Percentiles rank a stretch among this genome's conserved stretches.
These are phyloP conservation scores for Trametes hirsuta DNA, from an alignment of 1,284 basidiomycete species.

Conservation along the genomic window DNA sequence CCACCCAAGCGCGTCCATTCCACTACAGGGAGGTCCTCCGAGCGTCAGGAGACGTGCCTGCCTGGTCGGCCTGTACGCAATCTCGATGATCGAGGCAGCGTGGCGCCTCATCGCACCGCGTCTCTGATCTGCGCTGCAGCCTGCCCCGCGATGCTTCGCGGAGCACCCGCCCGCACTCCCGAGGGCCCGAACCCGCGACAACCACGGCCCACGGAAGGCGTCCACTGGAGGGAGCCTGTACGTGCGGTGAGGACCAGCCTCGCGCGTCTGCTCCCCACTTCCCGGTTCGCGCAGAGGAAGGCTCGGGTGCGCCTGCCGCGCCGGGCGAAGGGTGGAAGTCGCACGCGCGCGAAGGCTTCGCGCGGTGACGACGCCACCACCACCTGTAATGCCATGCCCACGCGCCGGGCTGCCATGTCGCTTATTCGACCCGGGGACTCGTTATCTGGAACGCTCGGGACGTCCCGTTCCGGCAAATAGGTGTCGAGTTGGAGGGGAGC, in stretches of 20 bases:
- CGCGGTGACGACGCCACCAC: not conserved
- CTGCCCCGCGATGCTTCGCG: conserved; percentile 14
- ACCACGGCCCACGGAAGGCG: not conserved
- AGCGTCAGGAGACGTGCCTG: not conserved
- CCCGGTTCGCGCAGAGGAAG: no score
- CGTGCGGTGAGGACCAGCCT: no score
- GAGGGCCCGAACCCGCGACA: not conserved
- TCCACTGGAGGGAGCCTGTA: no score
- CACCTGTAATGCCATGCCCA: not conserved
- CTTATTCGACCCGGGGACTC: conserved; percentile 1
- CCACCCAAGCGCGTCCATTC: not conserved
- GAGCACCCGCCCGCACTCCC: conserved; percentile 8
- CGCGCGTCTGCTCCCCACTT: no score
- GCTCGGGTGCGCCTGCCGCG: no score
- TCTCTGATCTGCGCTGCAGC: not conserved
- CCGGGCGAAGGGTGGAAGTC: no score
- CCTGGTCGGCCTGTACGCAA: not conserved
- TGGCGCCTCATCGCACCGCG: conserved; percentile 1
- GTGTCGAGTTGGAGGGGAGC: not conserved
- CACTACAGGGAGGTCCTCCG: not conserved
- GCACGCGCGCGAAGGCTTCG: not conserved
- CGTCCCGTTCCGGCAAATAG: not conserved
- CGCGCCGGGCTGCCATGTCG: not conserved
- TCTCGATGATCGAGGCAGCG: conserved; percentile 4
- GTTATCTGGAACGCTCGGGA: conserved; percentile 7